A percentile compares a stretch with the other conserved stretches of the same genome.
These are phyloP conservation scores for Nematodospora anomalae DNA, from an alignment of 1,139 yeast genomes.

Conservation along the genomic window DNA sequence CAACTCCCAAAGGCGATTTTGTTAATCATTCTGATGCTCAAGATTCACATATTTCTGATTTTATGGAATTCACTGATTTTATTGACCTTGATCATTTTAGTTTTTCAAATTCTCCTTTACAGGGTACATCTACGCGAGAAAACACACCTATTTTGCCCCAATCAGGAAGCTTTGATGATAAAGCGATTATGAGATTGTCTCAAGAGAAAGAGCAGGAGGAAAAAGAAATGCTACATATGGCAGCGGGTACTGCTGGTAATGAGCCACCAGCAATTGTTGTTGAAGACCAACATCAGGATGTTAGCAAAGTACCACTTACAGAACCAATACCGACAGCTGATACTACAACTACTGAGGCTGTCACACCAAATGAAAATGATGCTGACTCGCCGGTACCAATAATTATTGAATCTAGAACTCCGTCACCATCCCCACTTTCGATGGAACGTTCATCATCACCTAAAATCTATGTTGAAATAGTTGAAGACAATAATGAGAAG, in stretches of 20 bases:
- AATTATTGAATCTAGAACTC: constrained; percentile 14
- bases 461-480: constrained; percentile 16
- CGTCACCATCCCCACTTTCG: constrained; percentile 16
- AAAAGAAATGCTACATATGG: not conserved
- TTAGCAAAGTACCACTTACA: not conserved
- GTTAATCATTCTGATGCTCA: constrained; percentile 5
- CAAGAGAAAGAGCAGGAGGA: not conserved
- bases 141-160: constrained; percentile 3
- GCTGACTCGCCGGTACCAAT: constrained; percentile 15
- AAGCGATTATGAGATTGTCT: not conserved
- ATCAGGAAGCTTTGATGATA: constrained; percentile 1
- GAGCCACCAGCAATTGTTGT: constrained; percentile 5
- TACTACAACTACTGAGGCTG: not conserved
- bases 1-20: not conserved
- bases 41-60: constrained; percentile 30
- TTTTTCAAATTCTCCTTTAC: constrained; percentile 25
- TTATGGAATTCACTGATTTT: constrained; percentile 63
- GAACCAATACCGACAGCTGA: not conserved
- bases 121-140: not conserved
- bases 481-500: constrained; percentile 6
- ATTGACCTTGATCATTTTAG: constrained; percentile 57
- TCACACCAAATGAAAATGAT: constrained; percentile 2
- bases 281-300: not conserved
- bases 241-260: not conserved
- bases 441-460: constrained; percentile 11